phyloP scores from a whole-genome alignment of 768 basidiomycete species.

The Hortiboletus flavorubellus region DNA sequence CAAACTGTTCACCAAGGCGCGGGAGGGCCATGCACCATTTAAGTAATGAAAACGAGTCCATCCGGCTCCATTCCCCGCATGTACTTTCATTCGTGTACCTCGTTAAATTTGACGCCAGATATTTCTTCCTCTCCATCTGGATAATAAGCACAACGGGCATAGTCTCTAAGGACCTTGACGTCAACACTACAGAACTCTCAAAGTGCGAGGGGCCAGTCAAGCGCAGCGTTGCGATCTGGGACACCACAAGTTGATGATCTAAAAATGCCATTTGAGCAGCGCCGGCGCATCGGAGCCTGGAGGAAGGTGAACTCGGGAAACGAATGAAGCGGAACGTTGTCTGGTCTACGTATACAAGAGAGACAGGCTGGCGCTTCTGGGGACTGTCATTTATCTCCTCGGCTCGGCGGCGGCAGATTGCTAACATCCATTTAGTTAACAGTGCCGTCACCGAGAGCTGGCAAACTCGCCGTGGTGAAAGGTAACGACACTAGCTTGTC shows the following conservation, averaged over 20 bases:
- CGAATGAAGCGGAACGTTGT: slow-evolving; percentile 34
- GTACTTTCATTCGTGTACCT: slow-evolving; percentile 45
- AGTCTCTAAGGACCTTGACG: slow-evolving; percentile 29
- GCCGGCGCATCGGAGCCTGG: slow-evolving; percentile 33
- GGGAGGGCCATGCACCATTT: slow-evolving; percentile 38
- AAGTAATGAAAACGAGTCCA: slow-evolving; percentile 48
- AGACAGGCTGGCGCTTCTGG: slow-evolving; percentile 42
- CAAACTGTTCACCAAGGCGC: neutral
- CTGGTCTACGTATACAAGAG: slow-evolving; percentile 44
- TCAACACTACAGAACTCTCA: slow-evolving; percentile 47
- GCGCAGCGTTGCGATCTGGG: slow-evolving; percentile 44
- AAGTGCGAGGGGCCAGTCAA: slow-evolving; percentile 48
- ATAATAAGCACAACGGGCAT: slow-evolving; percentile 35
- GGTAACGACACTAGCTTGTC: slow-evolving; percentile 31
- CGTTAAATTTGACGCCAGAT: slow-evolving; percentile 36
- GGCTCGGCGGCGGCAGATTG: slow-evolving; percentile 41
- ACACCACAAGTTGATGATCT: slow-evolving; percentile 55
- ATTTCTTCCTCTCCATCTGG: slow-evolving; percentile 45
- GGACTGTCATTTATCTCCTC: slow-evolving; percentile 35
- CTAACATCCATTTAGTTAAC: slow-evolving; percentile 19
- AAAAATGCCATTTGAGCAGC: slow-evolving; percentile 44
- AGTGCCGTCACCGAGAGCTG: neutral
- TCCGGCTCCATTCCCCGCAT: slow-evolving; percentile 41
- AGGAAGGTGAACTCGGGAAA: slow-evolving; percentile 42
- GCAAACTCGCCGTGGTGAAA: slow-evolving; percentile 40